Evolutionary conservation across 305 asterid genomes (phyloP), one percentile per base, ranked within the genome.

Genomic region (Fraxinus dipetala): DNA sequence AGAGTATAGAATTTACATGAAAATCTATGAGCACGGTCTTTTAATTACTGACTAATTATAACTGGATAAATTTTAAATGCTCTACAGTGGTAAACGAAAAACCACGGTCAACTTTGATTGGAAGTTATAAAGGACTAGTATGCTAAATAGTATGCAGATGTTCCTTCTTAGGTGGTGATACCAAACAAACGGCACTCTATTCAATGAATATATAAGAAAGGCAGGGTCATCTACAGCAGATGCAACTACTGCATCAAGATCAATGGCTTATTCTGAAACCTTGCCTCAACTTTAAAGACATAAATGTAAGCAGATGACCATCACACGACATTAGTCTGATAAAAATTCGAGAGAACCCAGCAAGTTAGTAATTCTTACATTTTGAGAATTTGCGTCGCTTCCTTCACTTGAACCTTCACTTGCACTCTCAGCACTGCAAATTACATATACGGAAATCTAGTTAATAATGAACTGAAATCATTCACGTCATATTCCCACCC

Each of bases 321-420:
- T 13, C 40, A 31, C 43, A 14, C 14, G 3, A 30, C 43, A 32
- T 14, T 70, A 70, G 22, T 16, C 76, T 6, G 22, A 14, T 6
- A 31, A 70, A 32, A 32, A 20, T 16, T 31, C 8, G 24, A 31
- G 7, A 32, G 9, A 56, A 56, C 43, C 75, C 45, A 70, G 76
- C 9, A 18, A 69, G 76, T 70, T 31, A 26, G 26, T 59, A 81
- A 78, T 85, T 87, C 97, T 90, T 87, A 95, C 99, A 85, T 91
- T 91, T 87, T 92, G 93, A 84, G 98, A 93, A 85, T 92, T 87
- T 51, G 85, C 94, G 84, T 95, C 95, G 81, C 98, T 95, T 86
- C 98, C 98, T 75, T 92, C 99, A 67, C 96, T 95, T 80, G 98
- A 89, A 79, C 95, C 97, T 78, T 92, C 97, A 86, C 96, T 92